Evolutionary conservation across 495 filamentous ascomycete species (phyloP).

Genomic region (Ascobolus immersus): DNA sequence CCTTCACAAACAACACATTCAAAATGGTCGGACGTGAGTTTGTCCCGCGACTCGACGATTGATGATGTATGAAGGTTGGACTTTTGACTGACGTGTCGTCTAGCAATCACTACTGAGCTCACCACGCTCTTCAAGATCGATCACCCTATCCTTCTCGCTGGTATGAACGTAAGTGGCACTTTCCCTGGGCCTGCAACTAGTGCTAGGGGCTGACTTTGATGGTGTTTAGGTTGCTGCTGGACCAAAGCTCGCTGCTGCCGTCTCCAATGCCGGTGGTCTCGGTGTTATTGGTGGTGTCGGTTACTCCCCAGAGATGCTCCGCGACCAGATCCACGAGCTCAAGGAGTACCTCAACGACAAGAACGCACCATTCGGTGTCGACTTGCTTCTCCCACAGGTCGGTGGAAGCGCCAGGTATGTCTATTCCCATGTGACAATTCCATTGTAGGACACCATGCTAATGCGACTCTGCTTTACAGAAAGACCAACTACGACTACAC

Average conservation of each 20-base stretch:
- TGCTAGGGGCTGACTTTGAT: no score
- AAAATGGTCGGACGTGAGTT: no score
- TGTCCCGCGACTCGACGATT: no score
- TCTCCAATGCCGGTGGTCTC: constrained; percentile 88
- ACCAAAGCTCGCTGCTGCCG: constrained; percentile 85
- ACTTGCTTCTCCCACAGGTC: constrained; percentile 81
- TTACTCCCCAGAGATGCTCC: constrained; percentile 91
- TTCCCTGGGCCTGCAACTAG: no score
- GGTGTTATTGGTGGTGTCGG: constrained; percentile 91
- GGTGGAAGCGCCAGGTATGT: constrained; percentile 49
- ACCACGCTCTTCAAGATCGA: constrained; percentile 95
- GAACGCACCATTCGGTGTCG: constrained; percentile 95
- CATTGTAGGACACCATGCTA: no score
- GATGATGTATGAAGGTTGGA: no score
- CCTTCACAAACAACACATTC: no score
- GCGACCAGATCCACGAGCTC: constrained; percentile 79
- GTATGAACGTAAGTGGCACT: no score
- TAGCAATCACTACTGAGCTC: constrained; percentile 33
- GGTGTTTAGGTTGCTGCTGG: constrained; percentile 93
- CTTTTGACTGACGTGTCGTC: no score
- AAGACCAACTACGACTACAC: constrained; percentile 85
- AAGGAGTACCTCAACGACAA: constrained; percentile 77
- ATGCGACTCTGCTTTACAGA: not conserved
- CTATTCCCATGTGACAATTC: constrained; percentile 2
- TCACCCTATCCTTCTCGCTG: constrained; percentile 81